Percentiles rank a stretch among this genome's conserved stretches.
Conservation (phyloP, 306 rosid species). For the Lotus japonicus region DNA sequence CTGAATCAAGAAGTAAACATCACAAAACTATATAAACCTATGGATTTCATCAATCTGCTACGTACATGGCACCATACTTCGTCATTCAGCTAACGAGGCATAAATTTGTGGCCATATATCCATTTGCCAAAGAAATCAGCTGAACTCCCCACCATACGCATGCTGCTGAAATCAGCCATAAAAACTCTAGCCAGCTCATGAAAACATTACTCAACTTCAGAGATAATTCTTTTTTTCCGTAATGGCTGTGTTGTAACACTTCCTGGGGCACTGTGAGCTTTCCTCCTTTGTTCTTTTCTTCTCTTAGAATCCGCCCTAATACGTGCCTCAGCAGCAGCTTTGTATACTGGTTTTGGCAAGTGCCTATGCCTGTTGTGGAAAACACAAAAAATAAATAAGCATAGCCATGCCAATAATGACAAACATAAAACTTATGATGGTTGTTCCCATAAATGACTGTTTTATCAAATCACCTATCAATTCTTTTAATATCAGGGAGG, state of each 20-base stretch:
- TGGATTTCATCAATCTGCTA: neutral
- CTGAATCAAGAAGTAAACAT: neutral
- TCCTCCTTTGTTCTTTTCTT: constrained; percentile 66
- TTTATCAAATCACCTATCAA: constrained; percentile 46
- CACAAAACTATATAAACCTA: neutral
- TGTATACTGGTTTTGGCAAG: constrained; percentile 69
- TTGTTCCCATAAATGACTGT: neutral
- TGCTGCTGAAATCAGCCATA: neutral
- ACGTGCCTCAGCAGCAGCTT: constrained; percentile 49
- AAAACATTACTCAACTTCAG: constrained; percentile 50
- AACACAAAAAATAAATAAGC: neutral
- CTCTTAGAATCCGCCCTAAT: constrained; percentile 48
- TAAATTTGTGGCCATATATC: neutral
- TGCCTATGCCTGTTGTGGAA: constrained; percentile 59
- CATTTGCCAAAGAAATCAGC: neutral
- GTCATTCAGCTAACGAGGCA: neutral
- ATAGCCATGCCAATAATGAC: neutral
- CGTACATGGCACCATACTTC: neutral
- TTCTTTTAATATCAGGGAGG: constrained; percentile 83
- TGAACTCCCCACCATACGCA: neutral
- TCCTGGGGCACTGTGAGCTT: constrained; percentile 87
- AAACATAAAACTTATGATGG: neutral
- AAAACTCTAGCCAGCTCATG: neutral
- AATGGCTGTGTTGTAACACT: constrained; percentile 47
- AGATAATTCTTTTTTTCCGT: constrained; percentile 56